Evolutionary conservation across 371 early-diverging fungal species (phyloP).

Genomic region (Mortierella sp.): DNA sequence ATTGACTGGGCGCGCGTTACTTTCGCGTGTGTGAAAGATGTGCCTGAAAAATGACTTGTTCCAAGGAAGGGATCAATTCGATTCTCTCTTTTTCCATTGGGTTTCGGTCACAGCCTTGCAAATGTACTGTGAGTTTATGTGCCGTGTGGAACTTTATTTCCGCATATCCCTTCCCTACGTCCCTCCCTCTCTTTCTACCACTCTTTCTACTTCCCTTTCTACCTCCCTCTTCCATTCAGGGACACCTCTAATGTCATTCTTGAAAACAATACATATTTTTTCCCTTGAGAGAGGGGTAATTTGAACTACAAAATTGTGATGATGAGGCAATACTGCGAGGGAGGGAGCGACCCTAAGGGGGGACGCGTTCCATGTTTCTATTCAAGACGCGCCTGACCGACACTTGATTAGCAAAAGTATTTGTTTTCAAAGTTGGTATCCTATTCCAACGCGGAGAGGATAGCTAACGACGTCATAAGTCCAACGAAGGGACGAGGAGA

Average conservation of each 20-base stretch:
- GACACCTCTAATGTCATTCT: no score
- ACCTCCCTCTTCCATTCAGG: no score
- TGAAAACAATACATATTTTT: no score
- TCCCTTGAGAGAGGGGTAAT: no score
- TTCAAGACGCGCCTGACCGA: neutral
- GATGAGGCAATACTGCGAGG: neutral
- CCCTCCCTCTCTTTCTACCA: no score
- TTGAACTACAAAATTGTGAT: no score
- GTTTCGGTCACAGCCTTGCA: no score
- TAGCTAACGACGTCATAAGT: neutral
- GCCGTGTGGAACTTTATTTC: neutral
- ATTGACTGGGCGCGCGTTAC: neutral
- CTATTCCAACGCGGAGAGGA: neutral
- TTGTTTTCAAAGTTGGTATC: neutral
- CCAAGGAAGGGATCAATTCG: no score
- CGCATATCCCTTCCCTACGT: no score
- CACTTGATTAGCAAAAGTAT: neutral
- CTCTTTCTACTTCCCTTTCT: no score
- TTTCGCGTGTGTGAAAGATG: neutral
- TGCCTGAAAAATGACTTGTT: neutral
- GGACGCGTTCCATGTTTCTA: neutral
- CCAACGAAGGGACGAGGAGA: neutral
- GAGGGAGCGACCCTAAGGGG: neutral
- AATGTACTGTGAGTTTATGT: no score
- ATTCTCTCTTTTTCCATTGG: no score